A percentile compares a stretch with the other conserved stretches of the same genome.
Conservation (phyloP, 306 rosid genomes). For the Potentilla sterilis region DNA sequence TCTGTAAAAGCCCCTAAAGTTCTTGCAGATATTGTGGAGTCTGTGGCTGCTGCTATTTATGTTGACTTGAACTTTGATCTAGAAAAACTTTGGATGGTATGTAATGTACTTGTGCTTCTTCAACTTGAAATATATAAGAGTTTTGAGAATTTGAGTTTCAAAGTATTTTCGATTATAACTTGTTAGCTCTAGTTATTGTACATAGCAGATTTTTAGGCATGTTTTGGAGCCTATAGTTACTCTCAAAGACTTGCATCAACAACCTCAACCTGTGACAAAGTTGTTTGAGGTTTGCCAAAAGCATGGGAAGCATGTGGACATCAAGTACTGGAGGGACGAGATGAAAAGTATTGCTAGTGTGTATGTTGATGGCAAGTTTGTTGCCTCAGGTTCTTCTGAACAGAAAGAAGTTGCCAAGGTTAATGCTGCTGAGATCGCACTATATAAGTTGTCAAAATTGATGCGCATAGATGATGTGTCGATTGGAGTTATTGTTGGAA, state of each 20-base stretch:
- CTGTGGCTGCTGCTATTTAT: slow-evolving; percentile 68
- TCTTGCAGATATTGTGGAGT: slow-evolving; percentile 86
- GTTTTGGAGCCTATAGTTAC: slow-evolving; percentile 72
- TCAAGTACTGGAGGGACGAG: slow-evolving; percentile 38
- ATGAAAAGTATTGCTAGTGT: slow-evolving; percentile 39
- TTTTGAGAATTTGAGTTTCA: neutral
- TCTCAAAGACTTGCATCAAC: slow-evolving; percentile 37
- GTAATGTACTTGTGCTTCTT: slow-evolving; percentile 16
- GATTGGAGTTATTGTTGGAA: neutral
- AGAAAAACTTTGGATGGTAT: slow-evolving; percentile 61
- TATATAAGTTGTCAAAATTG: slow-evolving; percentile 31
- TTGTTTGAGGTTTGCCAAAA: slow-evolving; percentile 64
- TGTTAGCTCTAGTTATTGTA: neutral
- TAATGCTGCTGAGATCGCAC: slow-evolving; percentile 65
- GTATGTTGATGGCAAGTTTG: slow-evolving; percentile 49
- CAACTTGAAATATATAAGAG: neutral
- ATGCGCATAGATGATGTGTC: slow-evolving; percentile 3
- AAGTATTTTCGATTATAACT: neutral
- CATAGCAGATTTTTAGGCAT: slow-evolving; percentile 48
- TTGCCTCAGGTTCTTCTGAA: slow-evolving; percentile 57
- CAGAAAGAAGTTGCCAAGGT: slow-evolving; percentile 62
- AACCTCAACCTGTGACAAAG: slow-evolving; percentile 67
- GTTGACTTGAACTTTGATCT: slow-evolving; percentile 57
- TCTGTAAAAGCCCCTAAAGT: slow-evolving; percentile 73
- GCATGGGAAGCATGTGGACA: slow-evolving; percentile 52